phyloP scores from a whole-genome alignment of 1,284 basidiomycete species.

The Xerocomus nothofagi region DNA sequence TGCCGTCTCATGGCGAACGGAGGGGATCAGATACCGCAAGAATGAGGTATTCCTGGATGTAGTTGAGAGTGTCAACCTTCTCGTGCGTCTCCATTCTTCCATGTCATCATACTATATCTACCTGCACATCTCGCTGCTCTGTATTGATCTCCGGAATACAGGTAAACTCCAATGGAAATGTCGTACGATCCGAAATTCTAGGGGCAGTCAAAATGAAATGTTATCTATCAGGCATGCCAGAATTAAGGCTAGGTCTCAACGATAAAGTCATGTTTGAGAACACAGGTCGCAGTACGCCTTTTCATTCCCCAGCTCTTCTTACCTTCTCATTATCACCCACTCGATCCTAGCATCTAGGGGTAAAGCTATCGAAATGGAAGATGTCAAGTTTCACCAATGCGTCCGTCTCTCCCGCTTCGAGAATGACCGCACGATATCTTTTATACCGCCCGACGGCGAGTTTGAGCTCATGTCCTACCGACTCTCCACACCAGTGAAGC shows the following conservation, averaged over 20 bases:
- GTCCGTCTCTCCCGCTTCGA: conserved; percentile 99
- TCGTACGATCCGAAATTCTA: conserved; percentile 95
- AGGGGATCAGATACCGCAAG: conserved; percentile 97
- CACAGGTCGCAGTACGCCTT: conserved; percentile 83
- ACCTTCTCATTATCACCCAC: background rate
- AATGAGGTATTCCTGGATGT: conserved; percentile 99
- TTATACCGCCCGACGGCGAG: conserved; percentile 99
- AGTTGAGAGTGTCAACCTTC: conserved; percentile 94
- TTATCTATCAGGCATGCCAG: conserved; percentile 98
- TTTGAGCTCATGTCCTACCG: conserved; percentile 99
- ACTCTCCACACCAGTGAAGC: conserved; percentile 94
- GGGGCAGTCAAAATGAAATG: conserved; percentile 99
- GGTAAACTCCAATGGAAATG: conserved; percentile 97
- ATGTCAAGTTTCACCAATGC: conserved; percentile 99
- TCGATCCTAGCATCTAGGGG: conserved; percentile 77
- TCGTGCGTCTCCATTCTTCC: conserved; percentile 52
- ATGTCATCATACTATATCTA: background rate
- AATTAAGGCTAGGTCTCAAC: conserved; percentile 92
- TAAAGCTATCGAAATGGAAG: conserved; percentile 99
- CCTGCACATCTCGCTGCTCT: background rate
- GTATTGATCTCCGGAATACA: conserved; percentile 32
- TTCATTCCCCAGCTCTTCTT: background rate
- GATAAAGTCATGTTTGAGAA: conserved; percentile 99
- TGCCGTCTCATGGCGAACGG: conserved; percentile 97
- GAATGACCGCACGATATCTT: conserved; percentile 98